Conservation (phyloP, 140 eudicot genomes). For the Cichorium intybus region DNA sequence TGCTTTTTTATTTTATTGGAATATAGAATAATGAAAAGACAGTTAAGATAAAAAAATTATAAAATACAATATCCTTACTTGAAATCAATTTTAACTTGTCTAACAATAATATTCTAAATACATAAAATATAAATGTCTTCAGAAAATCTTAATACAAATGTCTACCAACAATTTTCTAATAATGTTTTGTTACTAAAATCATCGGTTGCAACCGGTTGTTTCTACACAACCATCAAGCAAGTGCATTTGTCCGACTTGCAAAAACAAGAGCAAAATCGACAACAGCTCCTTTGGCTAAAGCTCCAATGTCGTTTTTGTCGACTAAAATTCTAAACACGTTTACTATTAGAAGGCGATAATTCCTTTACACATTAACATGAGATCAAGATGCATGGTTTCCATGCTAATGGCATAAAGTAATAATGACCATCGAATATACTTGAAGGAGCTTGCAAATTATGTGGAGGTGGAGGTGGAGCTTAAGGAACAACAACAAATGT, state of each 20-base stretch:
- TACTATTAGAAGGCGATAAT: background rate
- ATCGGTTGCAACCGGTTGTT: too few relatives aligned
- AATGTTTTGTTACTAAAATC: too few relatives aligned
- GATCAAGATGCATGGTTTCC: background rate
- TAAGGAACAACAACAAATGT: slow-evolving; percentile 43
- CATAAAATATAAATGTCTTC: too few relatives aligned
- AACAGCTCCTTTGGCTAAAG: too few relatives aligned
- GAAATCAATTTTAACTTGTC: too few relatives aligned
- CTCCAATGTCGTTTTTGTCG: slow-evolving; percentile 51
- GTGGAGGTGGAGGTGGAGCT: slow-evolving; percentile 46
- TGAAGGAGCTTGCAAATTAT: slow-evolving; percentile 39
- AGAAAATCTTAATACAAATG: too few relatives aligned
- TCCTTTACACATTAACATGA: background rate
- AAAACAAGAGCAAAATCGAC: slow-evolving; percentile 65
- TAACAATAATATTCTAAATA: too few relatives aligned
- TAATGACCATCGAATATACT: slow-evolving; percentile 16
- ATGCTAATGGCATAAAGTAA: background rate
- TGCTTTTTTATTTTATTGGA: too few relatives aligned
- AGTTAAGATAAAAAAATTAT: too few relatives aligned
- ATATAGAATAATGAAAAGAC: too few relatives aligned
- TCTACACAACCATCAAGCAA: slow-evolving; percentile 52
- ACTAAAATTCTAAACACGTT: slow-evolving; percentile 24
- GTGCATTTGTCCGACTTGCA: slow-evolving; percentile 65
- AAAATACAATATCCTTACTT: too few relatives aligned
- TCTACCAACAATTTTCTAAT: too few relatives aligned